These are phyloP conservation scores for Trichoderma breve DNA, from an alignment of 2,329 filamentous ascomycete species.

Conservation along the genomic window DNA sequence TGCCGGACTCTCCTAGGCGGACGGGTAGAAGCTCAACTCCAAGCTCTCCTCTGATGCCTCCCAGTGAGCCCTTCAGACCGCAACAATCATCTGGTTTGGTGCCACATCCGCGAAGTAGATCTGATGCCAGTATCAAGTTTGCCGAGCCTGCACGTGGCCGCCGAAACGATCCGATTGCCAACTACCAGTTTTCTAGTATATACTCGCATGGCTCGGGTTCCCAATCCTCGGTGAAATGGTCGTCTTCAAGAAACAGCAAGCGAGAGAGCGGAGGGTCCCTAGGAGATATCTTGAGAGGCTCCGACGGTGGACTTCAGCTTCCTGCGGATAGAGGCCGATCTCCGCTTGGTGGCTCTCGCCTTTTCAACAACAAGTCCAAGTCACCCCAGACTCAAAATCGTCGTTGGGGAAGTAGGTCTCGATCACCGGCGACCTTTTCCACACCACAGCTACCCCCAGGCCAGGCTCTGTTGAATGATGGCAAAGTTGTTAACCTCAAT, in stretches of 20 bases:
- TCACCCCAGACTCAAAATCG: constrained; percentile 51
- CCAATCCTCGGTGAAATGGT: constrained; percentile 49
- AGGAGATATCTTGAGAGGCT: constrained; percentile 52
- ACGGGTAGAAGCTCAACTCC: constrained; percentile 35
- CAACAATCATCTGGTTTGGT: constrained; percentile 23
- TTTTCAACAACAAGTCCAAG: constrained; percentile 44
- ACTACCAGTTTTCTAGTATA: constrained; percentile 63
- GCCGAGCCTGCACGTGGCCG: constrained; percentile 35
- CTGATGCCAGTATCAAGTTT: constrained; percentile 51
- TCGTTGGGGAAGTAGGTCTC: constrained; percentile 41
- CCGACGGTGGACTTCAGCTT: constrained; percentile 44
- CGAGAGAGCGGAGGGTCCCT: constrained; percentile 33
- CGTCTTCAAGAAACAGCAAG: constrained; percentile 37
- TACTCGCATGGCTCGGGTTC: constrained; percentile 51
- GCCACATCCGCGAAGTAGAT: constrained; percentile 52
- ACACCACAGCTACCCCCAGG: constrained; percentile 31
- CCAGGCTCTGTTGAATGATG: constrained; percentile 56
- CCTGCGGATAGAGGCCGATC: constrained; percentile 46
- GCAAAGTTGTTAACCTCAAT: constrained; percentile 63
- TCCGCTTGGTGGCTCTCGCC: constrained; percentile 38
- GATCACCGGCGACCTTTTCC: constrained; percentile 35
- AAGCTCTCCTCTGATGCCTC: constrained; percentile 31
- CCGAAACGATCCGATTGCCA: constrained; percentile 45
- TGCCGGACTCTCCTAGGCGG: constrained; percentile 27
- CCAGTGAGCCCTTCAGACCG: constrained; percentile 25